phyloP scores from a whole-genome alignment of 2,329 filamentous ascomycete genomes.

The Ceratocystis colombiana region DNA sequence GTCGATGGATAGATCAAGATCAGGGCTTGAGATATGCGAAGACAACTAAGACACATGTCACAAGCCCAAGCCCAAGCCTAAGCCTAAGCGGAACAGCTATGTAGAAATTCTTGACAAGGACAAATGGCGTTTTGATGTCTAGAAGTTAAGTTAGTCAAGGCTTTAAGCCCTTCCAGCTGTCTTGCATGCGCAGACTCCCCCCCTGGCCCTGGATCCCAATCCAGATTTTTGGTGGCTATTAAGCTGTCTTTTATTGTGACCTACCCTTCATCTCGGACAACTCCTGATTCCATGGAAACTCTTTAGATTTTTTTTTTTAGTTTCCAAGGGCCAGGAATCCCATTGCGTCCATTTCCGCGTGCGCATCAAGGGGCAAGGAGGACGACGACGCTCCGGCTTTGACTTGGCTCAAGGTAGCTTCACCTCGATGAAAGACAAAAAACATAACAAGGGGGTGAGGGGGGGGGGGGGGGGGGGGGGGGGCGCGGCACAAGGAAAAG shows the following conservation, averaged over 20 bases:
- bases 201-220: background rate
- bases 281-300: background rate
- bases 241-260: constrained; percentile 1
- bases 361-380: background rate
- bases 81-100: background rate
- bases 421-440: too few species aligned
- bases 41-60: constrained; percentile 9
- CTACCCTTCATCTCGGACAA: constrained; percentile 11
- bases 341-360: background rate
- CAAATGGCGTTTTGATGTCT: background rate
- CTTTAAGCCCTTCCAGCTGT: background rate
- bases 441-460: too few species aligned
- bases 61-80: background rate
- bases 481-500: too few species aligned
- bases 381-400: too few species aligned
- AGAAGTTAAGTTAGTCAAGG: background rate
- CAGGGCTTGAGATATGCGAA: constrained; percentile 7
- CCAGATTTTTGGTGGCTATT: background rate
- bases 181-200: background rate
- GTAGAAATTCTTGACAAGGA: background rate
- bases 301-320: background rate
- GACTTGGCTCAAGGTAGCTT: too few species aligned
- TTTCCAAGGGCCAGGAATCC: too few species aligned
- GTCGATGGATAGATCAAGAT: constrained; percentile 1
- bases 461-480: too few species aligned